These are phyloP conservation scores for Arachnopeziza araneosa DNA, from an alignment of 2,329 filamentous ascomycete genomes.

Conservation along the genomic window DNA sequence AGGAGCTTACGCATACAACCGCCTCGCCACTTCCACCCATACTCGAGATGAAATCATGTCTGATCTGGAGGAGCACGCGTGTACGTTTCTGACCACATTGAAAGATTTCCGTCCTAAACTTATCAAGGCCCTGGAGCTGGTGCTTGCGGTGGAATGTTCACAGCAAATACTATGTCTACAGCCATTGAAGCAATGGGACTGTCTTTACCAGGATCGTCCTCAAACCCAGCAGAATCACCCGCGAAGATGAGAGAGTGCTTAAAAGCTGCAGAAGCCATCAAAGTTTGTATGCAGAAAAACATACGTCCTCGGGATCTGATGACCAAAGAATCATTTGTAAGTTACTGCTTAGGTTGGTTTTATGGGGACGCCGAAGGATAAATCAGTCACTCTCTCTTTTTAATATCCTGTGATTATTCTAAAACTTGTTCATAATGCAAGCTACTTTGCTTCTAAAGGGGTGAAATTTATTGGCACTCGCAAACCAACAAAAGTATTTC, in stretches of 20 bases:
- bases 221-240: conserved; percentile 61
- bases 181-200: conserved; percentile 69
- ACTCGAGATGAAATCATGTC: conserved; percentile 73
- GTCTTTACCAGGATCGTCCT: conserved; percentile 62
- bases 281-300: conserved; percentile 62
- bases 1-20: conserved; percentile 75
- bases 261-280: conserved; percentile 63
- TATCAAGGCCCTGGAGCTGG: conserved; percentile 48
- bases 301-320: conserved; percentile 63
- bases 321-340: conserved; percentile 55
- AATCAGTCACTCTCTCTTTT: too few relatives aligned
- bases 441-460: too few relatives aligned
- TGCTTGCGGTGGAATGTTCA: conserved; percentile 71
- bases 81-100: conserved; percentile 26
- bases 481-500: too few relatives aligned
- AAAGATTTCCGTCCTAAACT: background rate
- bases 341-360: too few relatives aligned
- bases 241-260: conserved; percentile 67
- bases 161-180: conserved; percentile 71
- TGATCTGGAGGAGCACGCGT: conserved; percentile 67
- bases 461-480: too few relatives aligned
- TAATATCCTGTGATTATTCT: too few relatives aligned
- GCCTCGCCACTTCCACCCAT: conserved; percentile 51
- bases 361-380: too few relatives aligned
- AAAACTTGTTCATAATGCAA: too few relatives aligned